Evolutionary conservation across 768 basidiomycete species (phyloP), one percentile per base, ranked within the genome.

Genomic region (Leccinum longicurvipes): DNA sequence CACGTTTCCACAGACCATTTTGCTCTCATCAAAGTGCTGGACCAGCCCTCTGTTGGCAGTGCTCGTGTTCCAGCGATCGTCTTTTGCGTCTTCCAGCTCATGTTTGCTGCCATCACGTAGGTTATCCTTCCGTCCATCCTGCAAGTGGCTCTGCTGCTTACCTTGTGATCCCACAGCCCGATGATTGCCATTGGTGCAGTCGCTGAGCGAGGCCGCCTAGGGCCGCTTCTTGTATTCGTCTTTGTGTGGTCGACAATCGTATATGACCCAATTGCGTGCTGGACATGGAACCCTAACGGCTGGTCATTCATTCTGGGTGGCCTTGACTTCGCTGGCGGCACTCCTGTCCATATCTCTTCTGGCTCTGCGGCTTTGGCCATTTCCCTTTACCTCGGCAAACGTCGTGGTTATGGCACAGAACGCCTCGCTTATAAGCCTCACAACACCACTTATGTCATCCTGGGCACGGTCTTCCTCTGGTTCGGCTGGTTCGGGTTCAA

Each of bases 401-500:
- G 95, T 50, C 78, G 88, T 29, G 95, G 94, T 1, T 98, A 92
- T 60, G 95, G 94, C 15, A 96, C 94, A 3, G 87, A 91, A 63
- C 80, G 87, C 24, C 82, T 97, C 14, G 89, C 91, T 1, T 98
- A 95, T 81, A 95, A 86, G 72, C 94, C 96, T 1, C 91, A 95
- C 68, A 97, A 96, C 70, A 91, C 92, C 17, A 87, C 87, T 24
- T 94, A 94, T 66, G 92, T 98, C 58, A 79, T 97, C 44, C 77
- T 97, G n/a, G 96, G 96, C 10, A 98, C 96, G 0, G 83, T 88
- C 2, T 81, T 96, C 68, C 89, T 98, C 50, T 97, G 93, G 93
- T 91, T 93, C 55, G 90, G 90, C 5, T 98, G 95, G 95, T 92
- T 96, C 58, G 92, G 91, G 2, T 94, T 94, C 80, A 94, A 94